Evolutionary conservation across 768 basidiomycete species (phyloP), one percentile per base, ranked within the genome.

Genomic region (Tulasnella calospora): DNA sequence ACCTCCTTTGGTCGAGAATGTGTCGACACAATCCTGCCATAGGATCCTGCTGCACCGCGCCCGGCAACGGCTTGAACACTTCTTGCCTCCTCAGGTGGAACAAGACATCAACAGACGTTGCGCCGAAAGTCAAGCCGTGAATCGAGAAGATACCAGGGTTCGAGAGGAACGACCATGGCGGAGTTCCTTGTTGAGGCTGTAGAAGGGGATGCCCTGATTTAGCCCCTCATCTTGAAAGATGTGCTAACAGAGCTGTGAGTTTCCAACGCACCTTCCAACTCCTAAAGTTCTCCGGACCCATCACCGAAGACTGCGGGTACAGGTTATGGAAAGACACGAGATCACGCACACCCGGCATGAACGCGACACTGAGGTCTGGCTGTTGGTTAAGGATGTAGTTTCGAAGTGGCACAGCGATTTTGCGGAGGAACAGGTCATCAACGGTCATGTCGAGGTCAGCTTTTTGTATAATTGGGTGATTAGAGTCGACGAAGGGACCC

Each of bases 1-100:
- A 95, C 96, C 92, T 95, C 83, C 94, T 88, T 81, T 99, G 98
- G 76, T 94, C 89, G 44, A 99, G 85, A 13, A 99, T 81, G 82
- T 95, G 92, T 30, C 95, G 87, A 80, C 92, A 92, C 10, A 92
- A 84, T 81, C 90, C 90, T 3, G 90, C 88, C 92, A 98, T 95
- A 0, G 88, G 83, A 82, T 99, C 96, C n/a, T 77, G 80, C 76
- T 85, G 78, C 2, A 89, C 85, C 78, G 92, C 93, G 75, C 88
- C 86, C 1, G 90, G 91, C 36, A 89, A 40, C n/a, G 74, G 87
- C 83, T 89, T 91, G 80, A 91, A 85, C 78, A 90, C 89, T 83
- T 97, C 94, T 80, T 97, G 93, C 81, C 91, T 94, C 73, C 91
- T 89, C 0, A 99, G 87, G 82, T 98, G 95, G 85, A 96, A 97